Evolutionary conservation across 371 early-diverging fungal genomes (phyloP), one percentile per base, ranked within the genome.

Genomic region (Lichtheimia corymbifera): DNA sequence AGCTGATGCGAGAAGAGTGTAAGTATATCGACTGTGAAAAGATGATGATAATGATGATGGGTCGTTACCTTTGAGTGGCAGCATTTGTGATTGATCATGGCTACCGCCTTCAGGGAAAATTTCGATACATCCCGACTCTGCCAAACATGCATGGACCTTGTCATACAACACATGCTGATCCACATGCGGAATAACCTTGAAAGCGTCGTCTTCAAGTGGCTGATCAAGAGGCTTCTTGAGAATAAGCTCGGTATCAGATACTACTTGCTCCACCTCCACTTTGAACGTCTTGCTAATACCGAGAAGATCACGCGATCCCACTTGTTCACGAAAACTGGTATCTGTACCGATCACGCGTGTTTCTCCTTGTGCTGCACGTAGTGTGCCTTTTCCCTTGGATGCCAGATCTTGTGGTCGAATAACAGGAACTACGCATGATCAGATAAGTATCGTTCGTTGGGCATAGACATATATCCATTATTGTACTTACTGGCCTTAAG

Each of bases 31-130:
- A 35, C 11, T 1, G 11, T 47, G 18, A n/a, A 6, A 22, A 47
- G 11, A 17, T 25, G 53, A 52, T 17, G 15, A 30, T 55, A 4
- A 2, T 18, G 43, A 17, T 1, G n/a, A 27, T 24, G 15, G 17
- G 0, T 27, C n/a, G n/a, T 24, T 61, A 80, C 80, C 80, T 73
- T 94, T 95, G 49, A 95, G 74, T 35, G 96, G 96, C 50, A 95
- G 79, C 85, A 95, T 83, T 59, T 93, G 88, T 25, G 91, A 73
- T 52, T 92, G 83, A 71, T 95, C 96, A 74, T 95, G 96, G 62
- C 88, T 88, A 11, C 95, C 95, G 27, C 95, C 95, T 67, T 95
- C 96, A 14, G 96, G 96, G 72, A 95, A 95, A 41, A 95, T 94
- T 2, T 93, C 94, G 28, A 95, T 80, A 62, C 85, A 87, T 20